phyloP scores from a whole-genome alignment of 495 filamentous ascomycete species.

The Lasiosphaeria ovina region DNA sequence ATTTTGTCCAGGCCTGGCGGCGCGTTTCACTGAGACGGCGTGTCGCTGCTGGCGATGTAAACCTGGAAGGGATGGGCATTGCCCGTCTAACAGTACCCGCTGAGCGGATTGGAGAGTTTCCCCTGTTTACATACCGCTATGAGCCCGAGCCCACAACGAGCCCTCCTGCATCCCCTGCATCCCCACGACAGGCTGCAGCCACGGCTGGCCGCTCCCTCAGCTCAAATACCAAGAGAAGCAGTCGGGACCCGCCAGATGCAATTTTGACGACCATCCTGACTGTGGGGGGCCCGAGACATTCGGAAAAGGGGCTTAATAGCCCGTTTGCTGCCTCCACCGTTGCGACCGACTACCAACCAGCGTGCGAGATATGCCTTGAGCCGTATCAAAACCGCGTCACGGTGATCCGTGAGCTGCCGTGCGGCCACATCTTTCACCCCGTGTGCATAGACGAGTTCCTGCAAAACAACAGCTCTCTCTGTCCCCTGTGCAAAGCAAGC shows the following conservation, averaged over 20 bases:
- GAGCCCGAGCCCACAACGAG: conserved; percentile 29
- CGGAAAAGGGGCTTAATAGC: conserved; percentile 15
- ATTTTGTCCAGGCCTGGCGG: conserved; percentile 65
- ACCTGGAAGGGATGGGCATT: conserved; percentile 77
- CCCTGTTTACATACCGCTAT: conserved; percentile 68
- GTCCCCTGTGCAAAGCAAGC: conserved; percentile 81
- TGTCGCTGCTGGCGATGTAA: conserved; percentile 70
- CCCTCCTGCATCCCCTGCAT: conserved; percentile 21
- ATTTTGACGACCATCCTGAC: not conserved
- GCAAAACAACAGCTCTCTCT: conserved; percentile 67
- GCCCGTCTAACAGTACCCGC: conserved; percentile 69
- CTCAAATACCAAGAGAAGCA: conserved; percentile 8
- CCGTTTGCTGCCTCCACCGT: conserved; percentile 14
- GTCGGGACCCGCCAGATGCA: conserved; percentile 5
- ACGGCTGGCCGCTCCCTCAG: not conserved
- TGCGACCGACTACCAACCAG: conserved; percentile 61
- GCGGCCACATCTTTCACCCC: conserved; percentile 81
- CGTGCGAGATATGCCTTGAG: conserved; percentile 83
- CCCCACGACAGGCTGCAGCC: not conserved
- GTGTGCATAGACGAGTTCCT: conserved; percentile 85
- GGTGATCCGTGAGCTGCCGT: conserved; percentile 78
- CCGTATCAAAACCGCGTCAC: conserved; percentile 66
- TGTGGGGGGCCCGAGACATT: conserved; percentile 18
- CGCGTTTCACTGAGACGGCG: conserved; percentile 63
- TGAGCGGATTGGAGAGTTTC: conserved; percentile 65